A percentile compares a stretch with the other conserved stretches of the same genome.
phyloP scores from a whole-genome alignment of 495 filamentous ascomycete genomes.

The Glonium stellatum region DNA sequence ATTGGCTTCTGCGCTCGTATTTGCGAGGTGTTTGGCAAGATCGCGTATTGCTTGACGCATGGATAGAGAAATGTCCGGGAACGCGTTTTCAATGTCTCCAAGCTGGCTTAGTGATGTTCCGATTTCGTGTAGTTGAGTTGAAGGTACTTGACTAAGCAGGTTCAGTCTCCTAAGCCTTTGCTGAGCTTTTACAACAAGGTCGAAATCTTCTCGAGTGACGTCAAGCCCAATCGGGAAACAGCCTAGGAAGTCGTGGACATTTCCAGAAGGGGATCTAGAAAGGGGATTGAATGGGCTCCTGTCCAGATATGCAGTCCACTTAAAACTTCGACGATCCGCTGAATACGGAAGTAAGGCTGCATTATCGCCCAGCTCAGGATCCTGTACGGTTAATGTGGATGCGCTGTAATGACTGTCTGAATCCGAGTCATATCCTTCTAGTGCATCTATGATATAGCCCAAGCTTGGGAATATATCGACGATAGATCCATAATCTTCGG shows the following conservation, averaged over 20 bases:
- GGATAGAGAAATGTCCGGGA: slow-evolving; percentile 10
- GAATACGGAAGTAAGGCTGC: slow-evolving; percentile 15
- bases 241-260: slow-evolving; percentile 44
- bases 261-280: slow-evolving; percentile 44
- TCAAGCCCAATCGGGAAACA: slow-evolving; percentile 53
- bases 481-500: slow-evolving; percentile 20
- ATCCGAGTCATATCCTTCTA: slow-evolving; percentile 19
- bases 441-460: slow-evolving; percentile 13
- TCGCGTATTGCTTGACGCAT: slow-evolving; percentile 12
- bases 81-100: neutral
- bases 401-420: slow-evolving; percentile 12
- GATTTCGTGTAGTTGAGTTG: slow-evolving; percentile 22
- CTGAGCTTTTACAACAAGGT: slow-evolving; percentile 46
- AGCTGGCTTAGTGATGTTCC: slow-evolving; percentile 11
- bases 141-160: slow-evolving; percentile 42
- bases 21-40: slow-evolving; percentile 8
- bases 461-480: slow-evolving; percentile 19
- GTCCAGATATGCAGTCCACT: slow-evolving; percentile 22
- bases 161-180: slow-evolving; percentile 42
- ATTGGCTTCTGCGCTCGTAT: slow-evolving; percentile 15
- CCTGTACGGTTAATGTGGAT: slow-evolving; percentile 24
- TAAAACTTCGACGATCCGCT: slow-evolving; percentile 5
- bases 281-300: slow-evolving; percentile 42
- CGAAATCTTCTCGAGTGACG: slow-evolving; percentile 40
- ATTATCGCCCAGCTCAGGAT: slow-evolving; percentile 28